A percentile compares a stretch with the other conserved stretches of the same genome.
Evolutionary conservation across 2,329 filamentous ascomycete species (phyloP).

Genomic region (Calonectria pteridis): DNA sequence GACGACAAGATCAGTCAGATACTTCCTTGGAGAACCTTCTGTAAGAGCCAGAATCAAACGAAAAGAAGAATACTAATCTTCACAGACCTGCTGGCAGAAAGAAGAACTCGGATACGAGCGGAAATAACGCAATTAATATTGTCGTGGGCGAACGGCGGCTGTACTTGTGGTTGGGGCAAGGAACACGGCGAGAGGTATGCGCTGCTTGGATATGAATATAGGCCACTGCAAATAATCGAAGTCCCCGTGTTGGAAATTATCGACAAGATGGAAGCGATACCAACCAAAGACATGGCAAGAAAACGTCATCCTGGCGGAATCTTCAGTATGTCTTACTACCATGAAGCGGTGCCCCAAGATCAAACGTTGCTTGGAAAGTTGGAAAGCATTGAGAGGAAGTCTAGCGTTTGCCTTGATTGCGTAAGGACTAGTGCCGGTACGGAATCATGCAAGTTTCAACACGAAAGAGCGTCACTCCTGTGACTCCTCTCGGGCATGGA

Average conservation of each 20-base stretch:
- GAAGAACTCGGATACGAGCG: background rate
- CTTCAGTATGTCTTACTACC: background rate
- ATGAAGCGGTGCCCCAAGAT: background rate
- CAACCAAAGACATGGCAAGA: background rate
- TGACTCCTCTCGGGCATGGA: background rate
- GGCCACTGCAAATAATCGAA: background rate
- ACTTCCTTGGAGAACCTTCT: background rate
- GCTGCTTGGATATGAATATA: background rate
- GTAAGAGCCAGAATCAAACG: background rate
- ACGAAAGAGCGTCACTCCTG: background rate
- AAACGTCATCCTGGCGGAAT: background rate
- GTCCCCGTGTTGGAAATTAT: background rate
- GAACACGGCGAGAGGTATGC: background rate
- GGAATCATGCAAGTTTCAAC: background rate
- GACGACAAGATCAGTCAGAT: background rate
- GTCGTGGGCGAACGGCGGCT: background rate
- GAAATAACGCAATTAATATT: background rate
- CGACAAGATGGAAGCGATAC: background rate
- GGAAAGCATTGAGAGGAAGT: background rate
- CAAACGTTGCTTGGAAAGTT: background rate
- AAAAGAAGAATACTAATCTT: background rate
- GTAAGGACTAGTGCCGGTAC: background rate
- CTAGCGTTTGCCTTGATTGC: background rate
- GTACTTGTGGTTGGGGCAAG: background rate
- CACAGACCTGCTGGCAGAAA: background rate